These are phyloP conservation scores for Yamagishiella unicocca DNA, from an alignment of 139 green algal genomes.

Conservation along the genomic window DNA sequence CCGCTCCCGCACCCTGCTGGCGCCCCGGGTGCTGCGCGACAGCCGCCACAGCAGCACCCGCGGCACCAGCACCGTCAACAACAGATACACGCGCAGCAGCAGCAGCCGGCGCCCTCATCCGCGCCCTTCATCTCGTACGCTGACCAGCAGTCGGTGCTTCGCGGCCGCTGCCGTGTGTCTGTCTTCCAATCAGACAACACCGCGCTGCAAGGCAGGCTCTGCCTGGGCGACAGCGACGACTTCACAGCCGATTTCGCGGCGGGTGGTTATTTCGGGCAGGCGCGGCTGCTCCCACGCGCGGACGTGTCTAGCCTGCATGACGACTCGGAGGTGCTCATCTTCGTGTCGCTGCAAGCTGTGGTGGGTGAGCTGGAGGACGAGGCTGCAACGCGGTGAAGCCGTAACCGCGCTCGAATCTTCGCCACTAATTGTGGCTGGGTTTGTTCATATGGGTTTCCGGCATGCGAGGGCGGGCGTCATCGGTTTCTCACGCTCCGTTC, in stretches of 20 bases:
- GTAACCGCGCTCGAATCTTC: no score
- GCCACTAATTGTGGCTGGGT: no score
- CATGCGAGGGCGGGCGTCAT: no score
- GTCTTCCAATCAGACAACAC: conserved; percentile 28
- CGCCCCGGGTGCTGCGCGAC: not conserved
- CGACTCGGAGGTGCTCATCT: conserved; percentile 17
- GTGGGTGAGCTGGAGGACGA: not conserved
- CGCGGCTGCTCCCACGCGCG: not conserved
- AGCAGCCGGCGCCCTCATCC: not conserved
- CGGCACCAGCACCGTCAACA: not conserved
- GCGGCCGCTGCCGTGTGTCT: conserved; percentile 13
- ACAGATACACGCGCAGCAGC: not conserved
- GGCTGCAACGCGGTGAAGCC: no score
- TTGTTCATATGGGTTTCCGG: no score
- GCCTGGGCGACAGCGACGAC: conserved; percentile 19
- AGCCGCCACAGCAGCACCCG: not conserved
- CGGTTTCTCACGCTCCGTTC: no score
- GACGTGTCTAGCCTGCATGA: not conserved
- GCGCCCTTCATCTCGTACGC: not conserved
- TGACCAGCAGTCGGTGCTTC: not conserved
- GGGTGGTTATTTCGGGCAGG: conserved; percentile 21
- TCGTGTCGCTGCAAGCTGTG: conserved; percentile 7
- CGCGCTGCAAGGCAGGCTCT: not conserved
- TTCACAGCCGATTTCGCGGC: conserved; percentile 23
- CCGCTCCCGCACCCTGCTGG: not conserved